phyloP scores from a whole-genome alignment of 305 asterid genomes.

The Solanum hybrid region DNA sequence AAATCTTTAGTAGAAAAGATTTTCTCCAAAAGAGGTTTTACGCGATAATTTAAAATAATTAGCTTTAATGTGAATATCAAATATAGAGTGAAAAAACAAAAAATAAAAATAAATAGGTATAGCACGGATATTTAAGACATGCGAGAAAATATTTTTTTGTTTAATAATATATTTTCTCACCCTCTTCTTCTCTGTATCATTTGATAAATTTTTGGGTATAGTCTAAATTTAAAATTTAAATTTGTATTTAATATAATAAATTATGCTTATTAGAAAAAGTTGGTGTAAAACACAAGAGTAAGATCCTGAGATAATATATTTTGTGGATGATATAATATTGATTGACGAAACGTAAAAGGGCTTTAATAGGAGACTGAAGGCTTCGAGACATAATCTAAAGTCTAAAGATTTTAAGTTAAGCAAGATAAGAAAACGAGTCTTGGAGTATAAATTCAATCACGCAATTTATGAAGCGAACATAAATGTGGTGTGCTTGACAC shows the following conservation, averaged over 20 bases:
- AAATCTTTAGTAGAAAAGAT: no score
- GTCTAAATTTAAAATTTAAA: no score
- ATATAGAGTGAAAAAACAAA: no score
- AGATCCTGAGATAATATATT: not conserved
- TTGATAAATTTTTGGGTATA: not conserved
- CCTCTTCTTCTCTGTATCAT: not conserved
- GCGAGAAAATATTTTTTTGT: not conserved
- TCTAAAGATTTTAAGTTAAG: no score
- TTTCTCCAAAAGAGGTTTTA: not conserved
- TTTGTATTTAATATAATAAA: not conserved
- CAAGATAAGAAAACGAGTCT: no score
- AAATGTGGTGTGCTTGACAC: not conserved
- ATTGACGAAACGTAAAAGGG: no score
- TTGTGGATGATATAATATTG: no score
- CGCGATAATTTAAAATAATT: no score
- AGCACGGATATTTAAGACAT: not conserved
- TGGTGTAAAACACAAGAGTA: not conserved
- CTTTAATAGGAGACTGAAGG: not conserved
- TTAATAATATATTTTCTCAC: not conserved
- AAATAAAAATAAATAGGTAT: no score
- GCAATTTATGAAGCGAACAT: no score
- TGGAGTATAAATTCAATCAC: not conserved
- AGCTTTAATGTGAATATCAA: no score
- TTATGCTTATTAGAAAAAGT: not conserved
- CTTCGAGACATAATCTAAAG: no score